These are phyloP conservation scores for Epipyxis sp. DNA, from an alignment of 108 stramenopile genomes.

Conservation along the genomic window DNA sequence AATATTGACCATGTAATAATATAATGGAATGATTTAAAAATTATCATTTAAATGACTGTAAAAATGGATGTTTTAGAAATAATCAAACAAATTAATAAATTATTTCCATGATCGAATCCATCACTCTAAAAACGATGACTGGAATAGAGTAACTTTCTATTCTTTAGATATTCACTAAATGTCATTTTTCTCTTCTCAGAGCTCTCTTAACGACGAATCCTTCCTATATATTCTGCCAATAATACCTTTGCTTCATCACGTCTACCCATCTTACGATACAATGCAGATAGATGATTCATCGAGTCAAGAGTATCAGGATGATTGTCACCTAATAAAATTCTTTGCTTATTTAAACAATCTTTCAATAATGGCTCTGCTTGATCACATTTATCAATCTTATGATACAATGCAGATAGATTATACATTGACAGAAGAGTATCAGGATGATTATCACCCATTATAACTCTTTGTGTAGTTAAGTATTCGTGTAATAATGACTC, in stretches of 20 bases:
- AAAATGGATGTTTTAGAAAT: too few relatives aligned
- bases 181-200: too few relatives aligned
- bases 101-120: too few relatives aligned
- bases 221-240: too few relatives aligned
- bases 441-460: neutral
- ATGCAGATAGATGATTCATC: neutral
- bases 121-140: too few relatives aligned
- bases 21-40: too few relatives aligned
- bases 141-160: too few relatives aligned
- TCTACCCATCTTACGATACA: neutral
- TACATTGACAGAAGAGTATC: neutral
- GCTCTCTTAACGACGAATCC: too few relatives aligned
- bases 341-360: neutral
- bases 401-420: neutral
- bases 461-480: neutral
- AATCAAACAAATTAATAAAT: too few relatives aligned
- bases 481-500: neutral
- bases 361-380: neutral
- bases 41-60: too few relatives aligned
- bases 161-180: too few relatives aligned
- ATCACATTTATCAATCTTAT: neutral
- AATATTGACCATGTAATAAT: too few relatives aligned
- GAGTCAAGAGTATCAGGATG: conserved; percentile 2
- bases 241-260: neutral
- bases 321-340: conserved; percentile 4